Conservation (phyloP, 2,329 filamentous ascomycete species). For the Aureobasidium vineae region DNA sequence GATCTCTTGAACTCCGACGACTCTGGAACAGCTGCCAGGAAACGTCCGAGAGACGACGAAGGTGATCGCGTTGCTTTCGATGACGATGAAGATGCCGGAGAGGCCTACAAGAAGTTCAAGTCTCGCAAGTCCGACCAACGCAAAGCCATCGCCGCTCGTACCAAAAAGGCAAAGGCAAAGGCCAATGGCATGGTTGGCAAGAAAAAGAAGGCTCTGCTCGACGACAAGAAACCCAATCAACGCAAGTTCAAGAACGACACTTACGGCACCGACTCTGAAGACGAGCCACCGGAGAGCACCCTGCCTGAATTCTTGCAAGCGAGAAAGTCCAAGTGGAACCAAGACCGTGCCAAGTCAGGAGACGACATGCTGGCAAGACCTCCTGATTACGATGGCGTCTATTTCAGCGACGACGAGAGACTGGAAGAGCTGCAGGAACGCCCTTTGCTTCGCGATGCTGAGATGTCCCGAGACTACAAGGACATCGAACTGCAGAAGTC, state of each 20-base stretch:
- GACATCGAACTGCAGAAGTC: conserved; percentile 75
- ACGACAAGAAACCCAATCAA: conserved; percentile 22
- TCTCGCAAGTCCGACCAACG: conserved; percentile 56
- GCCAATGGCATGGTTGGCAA: conserved; percentile 42
- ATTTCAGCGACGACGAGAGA: conserved; percentile 70
- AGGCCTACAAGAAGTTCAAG: conserved; percentile 63
- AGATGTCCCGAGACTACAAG: conserved; percentile 66
- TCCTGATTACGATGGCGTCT: conserved; percentile 70
- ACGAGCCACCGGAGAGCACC: conserved; percentile 56
- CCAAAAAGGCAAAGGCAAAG: conserved; percentile 48
- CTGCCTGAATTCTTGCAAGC: conserved; percentile 71
- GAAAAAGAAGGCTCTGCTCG: conserved; percentile 29
- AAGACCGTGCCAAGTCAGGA: conserved; percentile 57
- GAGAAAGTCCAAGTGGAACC: conserved; percentile 68
- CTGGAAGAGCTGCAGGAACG: conserved; percentile 64
- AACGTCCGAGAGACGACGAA: conserved; percentile 11
- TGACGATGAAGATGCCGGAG: conserved; percentile 55
- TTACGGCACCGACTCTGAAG: conserved; percentile 46
- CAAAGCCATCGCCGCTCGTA: conserved; percentile 52
- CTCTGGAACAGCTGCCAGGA: background rate
- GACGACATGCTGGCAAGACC: conserved; percentile 72
- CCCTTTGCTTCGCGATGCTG: conserved; percentile 64
- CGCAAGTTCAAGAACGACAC: conserved; percentile 14
- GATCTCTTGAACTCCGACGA: background rate
- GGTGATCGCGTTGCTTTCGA: conserved; percentile 26